phyloP scores from a whole-genome alignment of 2,329 filamentous ascomycete species.

The Cryphonectria naterciae region DNA sequence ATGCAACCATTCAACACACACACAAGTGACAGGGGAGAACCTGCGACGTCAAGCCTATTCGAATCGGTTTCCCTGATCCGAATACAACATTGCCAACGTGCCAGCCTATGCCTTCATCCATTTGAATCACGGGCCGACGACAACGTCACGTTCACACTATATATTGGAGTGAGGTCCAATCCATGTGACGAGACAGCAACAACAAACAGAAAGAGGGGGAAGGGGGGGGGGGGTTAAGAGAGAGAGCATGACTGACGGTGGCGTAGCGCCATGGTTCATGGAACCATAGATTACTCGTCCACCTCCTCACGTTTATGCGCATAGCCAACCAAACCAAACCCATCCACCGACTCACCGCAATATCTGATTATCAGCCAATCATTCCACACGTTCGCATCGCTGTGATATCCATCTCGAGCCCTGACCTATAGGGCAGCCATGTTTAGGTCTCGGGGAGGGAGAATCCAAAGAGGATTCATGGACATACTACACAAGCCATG shows the following conservation, averaged over 20 bases:
- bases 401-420: not conserved
- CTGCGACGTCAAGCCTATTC: not conserved
- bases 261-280: slow-evolving; percentile 8
- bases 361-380: not conserved
- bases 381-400: not conserved
- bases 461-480: not conserved
- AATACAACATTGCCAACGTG: slow-evolving; percentile 1
- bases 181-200: not conserved
- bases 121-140: not conserved
- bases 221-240: no score
- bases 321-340: not conserved
- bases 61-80: not conserved
- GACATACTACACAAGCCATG: not conserved
- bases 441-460: not conserved
- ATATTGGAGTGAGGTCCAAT: not conserved
- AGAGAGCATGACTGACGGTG: not conserved
- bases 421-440: not conserved
- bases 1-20: not conserved
- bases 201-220: not conserved
- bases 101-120: not conserved
- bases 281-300: not conserved
- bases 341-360: not conserved
- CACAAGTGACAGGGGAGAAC: not conserved
- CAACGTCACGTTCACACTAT: not conserved
- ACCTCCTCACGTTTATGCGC: slow-evolving; percentile 9